Percentiles rank a stretch among this genome's conserved stretches.
Evolutionary conservation across 2,329 filamentous ascomycete genomes (phyloP).

Genomic region (Beauveria medogensis): DNA sequence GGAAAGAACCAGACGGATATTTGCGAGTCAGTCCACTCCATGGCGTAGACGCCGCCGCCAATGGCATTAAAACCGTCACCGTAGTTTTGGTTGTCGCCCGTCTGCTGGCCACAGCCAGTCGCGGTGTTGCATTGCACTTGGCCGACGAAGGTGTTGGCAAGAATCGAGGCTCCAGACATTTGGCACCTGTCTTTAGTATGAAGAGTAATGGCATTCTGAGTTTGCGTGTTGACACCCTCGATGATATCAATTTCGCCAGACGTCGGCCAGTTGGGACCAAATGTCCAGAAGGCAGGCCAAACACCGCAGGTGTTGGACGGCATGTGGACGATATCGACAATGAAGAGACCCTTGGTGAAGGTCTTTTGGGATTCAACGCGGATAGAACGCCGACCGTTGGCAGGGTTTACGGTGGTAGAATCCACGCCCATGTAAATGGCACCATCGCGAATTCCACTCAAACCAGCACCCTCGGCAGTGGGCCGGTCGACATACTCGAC

Average conservation of each 20-base stretch:
- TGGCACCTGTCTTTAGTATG: slow-evolving; percentile 56
- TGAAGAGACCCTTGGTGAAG: slow-evolving; percentile 62
- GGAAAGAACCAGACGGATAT: slow-evolving; percentile 82
- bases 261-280: slow-evolving; percentile 62
- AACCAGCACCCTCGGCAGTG: slow-evolving; percentile 48
- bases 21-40: slow-evolving; percentile 63
- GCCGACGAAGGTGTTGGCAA: slow-evolving; percentile 37
- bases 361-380: slow-evolving; percentile 58
- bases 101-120: slow-evolving; percentile 52
- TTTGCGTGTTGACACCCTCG: slow-evolving; percentile 62
- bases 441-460: slow-evolving; percentile 49
- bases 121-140: slow-evolving; percentile 49
- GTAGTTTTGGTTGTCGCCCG: slow-evolving; percentile 45
- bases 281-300: slow-evolving; percentile 68
- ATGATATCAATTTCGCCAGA: slow-evolving; percentile 74
- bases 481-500: slow-evolving; percentile 57
- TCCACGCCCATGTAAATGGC: slow-evolving; percentile 65
- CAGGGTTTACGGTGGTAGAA: slow-evolving; percentile 44
- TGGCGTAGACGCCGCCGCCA: slow-evolving; percentile 63
- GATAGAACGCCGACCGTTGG: slow-evolving; percentile 58
- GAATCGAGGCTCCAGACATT: slow-evolving; percentile 41
- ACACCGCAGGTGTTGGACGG: slow-evolving; percentile 62
- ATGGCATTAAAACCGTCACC: slow-evolving; percentile 63
- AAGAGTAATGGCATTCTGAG: slow-evolving; percentile 55
- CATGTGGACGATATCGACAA: slow-evolving; percentile 69